phyloP scores from a whole-genome alignment of 2,329 filamentous ascomycete genomes.

The Penicillium italicum region DNA sequence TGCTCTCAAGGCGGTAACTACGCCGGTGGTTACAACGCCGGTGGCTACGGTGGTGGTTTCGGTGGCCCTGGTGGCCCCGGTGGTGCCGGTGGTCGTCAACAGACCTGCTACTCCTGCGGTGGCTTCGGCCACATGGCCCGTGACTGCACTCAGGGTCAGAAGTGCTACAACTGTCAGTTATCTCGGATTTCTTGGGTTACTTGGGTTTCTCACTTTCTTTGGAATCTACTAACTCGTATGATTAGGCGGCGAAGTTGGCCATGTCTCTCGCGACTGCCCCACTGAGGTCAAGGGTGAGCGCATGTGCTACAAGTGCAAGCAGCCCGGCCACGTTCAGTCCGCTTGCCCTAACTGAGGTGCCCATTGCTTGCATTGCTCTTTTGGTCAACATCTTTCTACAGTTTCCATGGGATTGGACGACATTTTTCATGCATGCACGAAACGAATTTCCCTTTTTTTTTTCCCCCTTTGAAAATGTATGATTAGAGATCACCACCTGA shows the following conservation, averaged over 20 bases:
- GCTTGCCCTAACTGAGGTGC: constrained; percentile 75
- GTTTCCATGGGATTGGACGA: constrained; percentile 9
- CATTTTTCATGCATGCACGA: constrained; percentile 14
- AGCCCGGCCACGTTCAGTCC: constrained; percentile 86
- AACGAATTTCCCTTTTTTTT: constrained; percentile 15
- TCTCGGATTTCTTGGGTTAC: background rate
- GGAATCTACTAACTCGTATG: constrained; percentile 2
- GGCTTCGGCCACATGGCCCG: constrained; percentile 96
- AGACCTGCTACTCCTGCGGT: constrained; percentile 98
- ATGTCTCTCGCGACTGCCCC: constrained; percentile 93
- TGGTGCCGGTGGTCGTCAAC: constrained; percentile 55
- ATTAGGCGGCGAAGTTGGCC: constrained; percentile 77
- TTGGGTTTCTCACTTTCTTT: background rate
- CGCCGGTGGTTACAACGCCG: constrained; percentile 43
- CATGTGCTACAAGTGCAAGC: constrained; percentile 96
- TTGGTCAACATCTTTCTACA: constrained; percentile 21
- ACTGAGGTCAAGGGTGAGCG: constrained; percentile 88
- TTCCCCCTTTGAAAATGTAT: constrained; percentile 13
- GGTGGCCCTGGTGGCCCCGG: constrained; percentile 51
- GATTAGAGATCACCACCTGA: constrained; percentile 11
- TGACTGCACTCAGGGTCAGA: constrained; percentile 98
- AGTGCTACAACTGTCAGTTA: constrained; percentile 94
- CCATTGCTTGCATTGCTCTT: constrained; percentile 22
- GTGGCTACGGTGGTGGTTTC: constrained; percentile 50
- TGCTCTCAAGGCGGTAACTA: constrained; percentile 51